These are phyloP conservation scores for Fusarium drepaniforme DNA, from an alignment of 2,329 filamentous ascomycete genomes.

Conservation along the genomic window DNA sequence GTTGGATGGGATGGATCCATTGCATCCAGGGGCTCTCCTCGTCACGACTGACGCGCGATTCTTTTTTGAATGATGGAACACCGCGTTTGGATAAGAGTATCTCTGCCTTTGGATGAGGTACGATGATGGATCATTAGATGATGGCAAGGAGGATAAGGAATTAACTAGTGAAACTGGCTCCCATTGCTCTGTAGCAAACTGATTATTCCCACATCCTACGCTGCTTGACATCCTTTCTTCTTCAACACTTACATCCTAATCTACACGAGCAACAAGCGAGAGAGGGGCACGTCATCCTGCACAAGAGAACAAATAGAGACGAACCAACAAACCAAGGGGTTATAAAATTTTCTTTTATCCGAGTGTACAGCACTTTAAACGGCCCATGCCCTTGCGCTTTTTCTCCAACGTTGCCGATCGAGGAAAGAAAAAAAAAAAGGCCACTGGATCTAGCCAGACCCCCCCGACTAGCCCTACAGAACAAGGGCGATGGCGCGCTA, in stretches of 20 bases:
- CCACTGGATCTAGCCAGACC: neutral
- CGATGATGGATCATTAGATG: neutral
- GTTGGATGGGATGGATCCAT: neutral
- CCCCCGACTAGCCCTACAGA: conserved; percentile 1
- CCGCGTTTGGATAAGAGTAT: neutral
- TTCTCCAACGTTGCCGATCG: neutral
- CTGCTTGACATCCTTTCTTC: neutral
- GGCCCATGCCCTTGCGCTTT: neutral
- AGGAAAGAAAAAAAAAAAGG: neutral
- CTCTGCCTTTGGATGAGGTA: neutral
- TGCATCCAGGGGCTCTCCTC: neutral
- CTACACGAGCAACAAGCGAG: neutral
- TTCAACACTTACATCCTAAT: neutral
- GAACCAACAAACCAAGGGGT: neutral
- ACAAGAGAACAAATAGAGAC: neutral
- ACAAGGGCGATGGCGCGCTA: neutral
- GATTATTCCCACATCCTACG: neutral
- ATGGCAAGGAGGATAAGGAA: neutral
- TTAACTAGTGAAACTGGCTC: neutral
- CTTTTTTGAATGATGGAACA: neutral
- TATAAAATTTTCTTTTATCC: neutral
- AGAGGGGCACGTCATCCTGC: neutral
- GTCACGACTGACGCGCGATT: neutral
- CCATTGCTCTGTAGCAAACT: neutral
- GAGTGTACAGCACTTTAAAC: neutral